Base-by-base conservation (phyloP, 768 basidiomycete species). In the Epithele typhae region DNA sequence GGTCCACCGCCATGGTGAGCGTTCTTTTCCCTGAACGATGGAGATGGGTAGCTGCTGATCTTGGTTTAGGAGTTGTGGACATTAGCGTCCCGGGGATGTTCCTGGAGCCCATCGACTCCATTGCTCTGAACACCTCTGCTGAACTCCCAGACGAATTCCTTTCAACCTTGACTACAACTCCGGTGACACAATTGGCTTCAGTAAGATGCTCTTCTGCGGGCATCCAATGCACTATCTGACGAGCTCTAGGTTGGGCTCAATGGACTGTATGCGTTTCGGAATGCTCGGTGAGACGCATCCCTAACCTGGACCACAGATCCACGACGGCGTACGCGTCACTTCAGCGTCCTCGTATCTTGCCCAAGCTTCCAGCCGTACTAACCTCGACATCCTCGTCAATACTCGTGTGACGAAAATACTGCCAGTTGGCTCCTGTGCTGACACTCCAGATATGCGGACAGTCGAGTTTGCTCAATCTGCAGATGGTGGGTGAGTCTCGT, bases 141-240 rank as follows among this genome's bases (percentile, higher is more conserved):
- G 59, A 71, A 42, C 50, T 68, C 5, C 55, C 58, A 1, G 63
- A 68, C 22, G 65, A 68, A 36, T 76, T 69, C 47, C 68, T 3
- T 74, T 61, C 50, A 72, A 71, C 49, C 25, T 58, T 12, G 76
- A 77, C 53, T 61, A 62, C 46, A 74, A 75, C 49, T 64, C 67
- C 21, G 75, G 76, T 12, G 59, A 54, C 9, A 65, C 66, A 0
- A 44, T 74, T 6, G 76, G 76, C 4, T 40, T 74, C 32, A 67
- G 74, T 73, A 25, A 41, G 66, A 14, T 24, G 18, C 18, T 37
- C 15, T 25, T 15, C 12, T 24, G 25, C 17, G 12, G 23, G 5
- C 4, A 3, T 38, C 1, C 18, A n/a, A 15, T 10, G 27, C 12
- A 9, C 21, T 7, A 27, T 15, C 17, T 40, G 17, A 25, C 22